Base-by-base conservation (phyloP, 2,329 filamentous ascomycete genomes). In the Neonectria sp. region DNA sequence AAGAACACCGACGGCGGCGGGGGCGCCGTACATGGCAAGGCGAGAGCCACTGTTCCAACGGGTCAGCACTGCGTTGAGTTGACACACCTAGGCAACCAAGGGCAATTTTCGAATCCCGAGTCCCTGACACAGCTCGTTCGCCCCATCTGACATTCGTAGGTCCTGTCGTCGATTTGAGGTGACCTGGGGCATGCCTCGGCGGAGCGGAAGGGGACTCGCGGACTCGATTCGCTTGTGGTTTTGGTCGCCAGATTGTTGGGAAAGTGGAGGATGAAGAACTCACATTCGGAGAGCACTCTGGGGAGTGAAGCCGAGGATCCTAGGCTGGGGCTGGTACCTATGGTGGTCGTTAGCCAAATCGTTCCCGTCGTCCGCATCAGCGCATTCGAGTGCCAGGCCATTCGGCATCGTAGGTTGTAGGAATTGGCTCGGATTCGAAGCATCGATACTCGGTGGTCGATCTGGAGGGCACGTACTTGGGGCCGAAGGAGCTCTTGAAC, bases 401-500 rank as follows among this genome's bases (percentile, higher is more conserved):
- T 58, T 61, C 35, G 35, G 56, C 46, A 46, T 62, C 37, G 53
- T 31, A 40, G 27, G 37, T 59, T 35, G 53, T 37, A 45, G 17
- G 21, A 25, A 40, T 43, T 57, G 58, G 55, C 43, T 60, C 59
- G 43, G 21, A 60, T 45, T 69, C 13, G 68, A 37, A 7, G 17
- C 15, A 60, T 63, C 21, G 25, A 21, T 17, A 25, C 55, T 48
- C 15, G 27, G 55, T 6, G 12, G 43, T 21, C 49, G 17, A 7
- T 13, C 17, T 21, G 12, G 15, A 40, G 55, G 43, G 40, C 68
- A 79, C 79, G 82, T 88, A 92, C 90, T 90, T 91, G 60, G 90
- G 90, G 79, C 89, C 90, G 79, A 89, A 91, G 73, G 86, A 83
- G 82, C 88, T 91, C 83, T 86, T 87, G 86, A 90, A 91, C 70